These are phyloP conservation scores for Pleurotus djamor DNA, from an alignment of 768 basidiomycete genomes.

Conservation along the genomic window DNA sequence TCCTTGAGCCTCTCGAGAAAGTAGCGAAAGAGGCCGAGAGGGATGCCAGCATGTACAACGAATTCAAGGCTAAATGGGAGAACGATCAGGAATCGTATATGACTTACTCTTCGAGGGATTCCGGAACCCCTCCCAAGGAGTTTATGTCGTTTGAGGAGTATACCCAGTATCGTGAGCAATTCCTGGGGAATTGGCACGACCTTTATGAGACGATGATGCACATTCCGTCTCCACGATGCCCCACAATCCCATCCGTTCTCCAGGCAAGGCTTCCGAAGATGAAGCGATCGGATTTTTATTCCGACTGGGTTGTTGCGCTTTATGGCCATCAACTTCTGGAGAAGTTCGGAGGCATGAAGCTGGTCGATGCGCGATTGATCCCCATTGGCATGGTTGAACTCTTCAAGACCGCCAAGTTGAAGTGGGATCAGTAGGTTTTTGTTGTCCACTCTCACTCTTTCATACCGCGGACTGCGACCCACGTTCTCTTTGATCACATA, in stretches of 20 bases:
- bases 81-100: neutral
- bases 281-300: constrained; percentile 18
- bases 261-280: constrained; percentile 6
- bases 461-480: neutral
- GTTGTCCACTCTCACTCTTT: neutral
- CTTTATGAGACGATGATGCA: constrained; percentile 21
- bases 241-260: constrained; percentile 13
- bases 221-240: neutral
- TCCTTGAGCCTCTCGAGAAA: constrained; percentile 11
- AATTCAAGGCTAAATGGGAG: constrained; percentile 21
- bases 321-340: constrained; percentile 36
- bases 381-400: constrained; percentile 39
- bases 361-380: constrained; percentile 36
- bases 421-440: constrained; percentile 33
- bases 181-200: constrained; percentile 20
- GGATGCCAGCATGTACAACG: constrained; percentile 23
- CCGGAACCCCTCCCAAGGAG: neutral
- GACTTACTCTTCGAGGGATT: neutral
- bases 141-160: constrained; percentile 29
- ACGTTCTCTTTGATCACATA: neutral
- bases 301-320: constrained; percentile 31
- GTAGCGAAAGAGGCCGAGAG: constrained; percentile 18
- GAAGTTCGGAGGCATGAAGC: constrained; percentile 35
- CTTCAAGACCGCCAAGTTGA: constrained; percentile 30
- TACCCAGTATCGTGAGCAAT: constrained; percentile 17